Conservation (phyloP, 139 green algal genomes). For the Closterium sp. region DNA sequence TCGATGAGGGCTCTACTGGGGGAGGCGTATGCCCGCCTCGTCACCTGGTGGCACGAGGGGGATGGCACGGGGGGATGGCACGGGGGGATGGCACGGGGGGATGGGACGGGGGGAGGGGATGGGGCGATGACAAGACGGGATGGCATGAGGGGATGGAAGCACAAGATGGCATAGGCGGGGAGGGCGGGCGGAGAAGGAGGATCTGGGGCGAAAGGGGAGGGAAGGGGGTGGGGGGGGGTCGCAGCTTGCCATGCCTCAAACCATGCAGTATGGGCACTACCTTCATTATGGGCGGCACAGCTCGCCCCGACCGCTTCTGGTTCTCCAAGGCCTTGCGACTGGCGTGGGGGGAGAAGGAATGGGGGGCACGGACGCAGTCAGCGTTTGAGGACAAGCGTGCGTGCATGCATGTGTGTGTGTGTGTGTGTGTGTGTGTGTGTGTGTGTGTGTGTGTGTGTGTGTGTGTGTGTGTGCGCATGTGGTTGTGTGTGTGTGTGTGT, state of each 20-base stretch:
- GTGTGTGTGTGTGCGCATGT: not conserved
- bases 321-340: not conserved
- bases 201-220: not conserved
- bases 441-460: not conserved
- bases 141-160: not conserved
- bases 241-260: too few species aligned
- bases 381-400: too few species aligned
- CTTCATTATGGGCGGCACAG: not conserved
- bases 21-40: constrained; percentile 47
- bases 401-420: not conserved
- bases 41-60: constrained; percentile 9
- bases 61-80: not conserved
- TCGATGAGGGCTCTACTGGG: constrained; percentile 44
- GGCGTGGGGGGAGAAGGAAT: not conserved
- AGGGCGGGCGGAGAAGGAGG: not conserved
- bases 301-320: not conserved
- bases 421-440: not conserved
- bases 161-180: too few species aligned
- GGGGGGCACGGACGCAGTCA: too few species aligned
- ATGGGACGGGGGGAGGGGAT: not conserved
- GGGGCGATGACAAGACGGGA: not conserved
- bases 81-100: not conserved
- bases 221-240: too few species aligned
- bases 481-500: not conserved
- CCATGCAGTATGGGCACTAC: not conserved